phyloP scores from a whole-genome alignment of 257 asterid species.

The Ilex asprella region DNA sequence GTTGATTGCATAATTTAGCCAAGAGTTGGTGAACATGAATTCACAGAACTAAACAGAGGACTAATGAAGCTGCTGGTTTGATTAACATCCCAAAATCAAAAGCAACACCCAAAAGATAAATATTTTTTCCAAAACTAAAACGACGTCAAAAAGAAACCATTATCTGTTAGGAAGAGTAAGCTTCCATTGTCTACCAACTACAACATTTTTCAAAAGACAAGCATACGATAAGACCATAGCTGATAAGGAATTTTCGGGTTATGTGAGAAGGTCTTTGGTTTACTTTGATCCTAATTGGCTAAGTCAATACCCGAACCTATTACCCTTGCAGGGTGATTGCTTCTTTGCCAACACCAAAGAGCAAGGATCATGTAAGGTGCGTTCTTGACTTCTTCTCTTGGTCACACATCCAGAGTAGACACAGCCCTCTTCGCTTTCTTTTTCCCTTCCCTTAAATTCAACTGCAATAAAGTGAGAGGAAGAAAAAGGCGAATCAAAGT shows the following conservation, averaged over 20 bases:
- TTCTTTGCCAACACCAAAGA: constrained; percentile 18
- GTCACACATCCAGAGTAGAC: constrained; percentile 7
- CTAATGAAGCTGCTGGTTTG: too few relatives aligned
- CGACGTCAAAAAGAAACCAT: too few relatives aligned
- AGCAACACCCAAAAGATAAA: too few relatives aligned
- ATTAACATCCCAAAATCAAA: too few relatives aligned
- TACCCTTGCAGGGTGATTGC: constrained; percentile 42
- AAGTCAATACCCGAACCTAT: constrained; percentile 82
- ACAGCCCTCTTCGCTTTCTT: constrained; percentile 7
- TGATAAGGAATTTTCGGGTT: background rate
- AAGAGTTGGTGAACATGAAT: too few relatives aligned
- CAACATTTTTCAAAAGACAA: too few relatives aligned
- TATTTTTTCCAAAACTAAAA: too few relatives aligned
- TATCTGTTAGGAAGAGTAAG: too few relatives aligned
- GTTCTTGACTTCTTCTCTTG: constrained; percentile 40
- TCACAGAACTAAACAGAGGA: too few relatives aligned
- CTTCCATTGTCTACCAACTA: too few relatives aligned
- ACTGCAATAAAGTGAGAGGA: background rate
- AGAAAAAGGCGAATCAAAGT: background rate
- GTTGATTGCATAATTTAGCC: too few relatives aligned
- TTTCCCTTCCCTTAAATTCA: background rate
- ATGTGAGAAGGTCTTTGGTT: constrained; percentile 16
- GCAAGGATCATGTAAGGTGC: constrained; percentile 36
- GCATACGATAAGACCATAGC: background rate
- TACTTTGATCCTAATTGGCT: constrained; percentile 10